A percentile compares a stretch with the other conserved stretches of the same genome.
These are phyloP conservation scores for Amniculicola lignicola DNA, from an alignment of 495 filamentous ascomycete species.

Conservation along the genomic window DNA sequence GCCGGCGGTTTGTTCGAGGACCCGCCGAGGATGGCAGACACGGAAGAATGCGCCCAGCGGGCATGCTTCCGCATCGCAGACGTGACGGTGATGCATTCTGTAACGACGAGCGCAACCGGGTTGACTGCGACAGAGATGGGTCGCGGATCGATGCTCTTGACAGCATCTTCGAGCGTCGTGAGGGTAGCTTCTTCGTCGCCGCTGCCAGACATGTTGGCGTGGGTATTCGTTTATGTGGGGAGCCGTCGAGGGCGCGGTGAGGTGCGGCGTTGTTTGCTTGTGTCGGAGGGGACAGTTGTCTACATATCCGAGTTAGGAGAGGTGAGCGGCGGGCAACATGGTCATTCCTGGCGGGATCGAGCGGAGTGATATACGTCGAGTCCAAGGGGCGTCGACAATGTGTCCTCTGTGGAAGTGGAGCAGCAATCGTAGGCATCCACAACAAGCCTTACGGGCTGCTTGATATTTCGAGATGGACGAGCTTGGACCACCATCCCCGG, in stretches of 20 bases:
- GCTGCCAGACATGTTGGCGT: constrained; percentile 17
- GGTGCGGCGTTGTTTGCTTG: constrained; percentile 2
- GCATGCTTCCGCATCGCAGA: constrained; percentile 98
- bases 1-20: constrained; percentile 31
- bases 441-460: constrained; percentile 1
- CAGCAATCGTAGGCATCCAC: constrained; percentile 21
- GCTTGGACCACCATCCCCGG: too few relatives aligned
- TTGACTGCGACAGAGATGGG: constrained; percentile 77
- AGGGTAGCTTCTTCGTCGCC: not conserved
- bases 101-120: constrained; percentile 90
- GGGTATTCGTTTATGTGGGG: not conserved
- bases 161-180: constrained; percentile 14
- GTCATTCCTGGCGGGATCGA: not conserved
- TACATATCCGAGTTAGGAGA: constrained; percentile 10
- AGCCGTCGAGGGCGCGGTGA: not conserved
- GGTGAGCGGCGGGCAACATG: not conserved
- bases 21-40: constrained; percentile 90
- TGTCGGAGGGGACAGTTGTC: not conserved
- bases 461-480: constrained; percentile 1
- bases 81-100: constrained; percentile 98
- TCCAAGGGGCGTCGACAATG: constrained; percentile 6
- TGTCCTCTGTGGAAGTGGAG: constrained; percentile 18
- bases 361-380: not conserved
- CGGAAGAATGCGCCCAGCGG: constrained; percentile 93
- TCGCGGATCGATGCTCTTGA: constrained; percentile 8